Base-by-base conservation (phyloP, 108 stramenopile species). In the Halocafeteria seosinensis region DNA sequence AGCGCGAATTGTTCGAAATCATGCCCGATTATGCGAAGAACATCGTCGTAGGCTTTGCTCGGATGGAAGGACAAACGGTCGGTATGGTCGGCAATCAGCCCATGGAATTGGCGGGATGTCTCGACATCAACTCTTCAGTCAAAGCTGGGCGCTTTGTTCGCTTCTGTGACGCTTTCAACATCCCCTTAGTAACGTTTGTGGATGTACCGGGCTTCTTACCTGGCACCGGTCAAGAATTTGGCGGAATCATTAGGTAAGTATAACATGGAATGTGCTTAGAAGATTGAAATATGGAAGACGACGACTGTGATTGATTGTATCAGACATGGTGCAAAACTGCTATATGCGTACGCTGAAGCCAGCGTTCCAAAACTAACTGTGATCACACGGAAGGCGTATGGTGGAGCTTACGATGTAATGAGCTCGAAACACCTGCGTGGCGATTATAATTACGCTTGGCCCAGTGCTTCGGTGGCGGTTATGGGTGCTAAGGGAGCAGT, bases 401-500 rank as follows among this genome's bases (percentile, higher is more conserved):
- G 97, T 4, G 97, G 97, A 27, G 94, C 97, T 11, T 98, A 98
- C 71, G 94, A 98, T 76, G 97, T 84, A 35, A 98, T 98, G 96
- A 71, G 87, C 38, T 90, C 88, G 59, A 95, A 98, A 82, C 97
- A 98, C 74, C 78, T 98, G 52, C 77, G 88, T 26, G 90, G 85
- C 0, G 97, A 99, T 84, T 81, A 77, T 64, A 99, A 99, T 73
- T 95, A 94, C 71, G 89, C 97, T 34, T 99, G 93, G 92, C 96
- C 96, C 2, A 83, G 87, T 21, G 91, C 87, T 0, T 90, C 94
- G 75, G 77, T 95, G 62, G 89, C 90, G 17, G 97, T 99, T 26
- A 98, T 99, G 97, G 97, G 97, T 21, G 94, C 97, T 51, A 96
- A 96, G 74, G 97, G 97, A 12, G 97, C 97, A 11, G 94, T 92